Conservation (phyloP, 768 basidiomycete genomes). For the Tylopilus sp. region DNA sequence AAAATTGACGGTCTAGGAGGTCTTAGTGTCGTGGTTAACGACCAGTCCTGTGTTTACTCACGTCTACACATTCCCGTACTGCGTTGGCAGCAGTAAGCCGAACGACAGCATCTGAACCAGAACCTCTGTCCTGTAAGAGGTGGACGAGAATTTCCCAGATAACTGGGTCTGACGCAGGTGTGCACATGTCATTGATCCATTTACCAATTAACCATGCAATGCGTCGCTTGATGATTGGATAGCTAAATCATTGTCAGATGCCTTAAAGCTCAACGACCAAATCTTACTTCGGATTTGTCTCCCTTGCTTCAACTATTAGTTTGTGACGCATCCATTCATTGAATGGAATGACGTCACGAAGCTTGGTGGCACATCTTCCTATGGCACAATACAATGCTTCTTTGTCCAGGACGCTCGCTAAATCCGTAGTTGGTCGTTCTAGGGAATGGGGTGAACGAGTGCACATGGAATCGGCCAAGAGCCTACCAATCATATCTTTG, state of each 20-base stretch:
- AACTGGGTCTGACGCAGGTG: conserved; percentile 53
- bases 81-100: conserved; percentile 81
- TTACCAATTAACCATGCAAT: conserved; percentile 93
- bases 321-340: conserved; percentile 64
- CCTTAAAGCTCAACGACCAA: background rate
- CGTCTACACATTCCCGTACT: conserved; percentile 80
- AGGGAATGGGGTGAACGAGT: background rate
- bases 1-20: conserved; percentile 58
- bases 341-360: conserved; percentile 66
- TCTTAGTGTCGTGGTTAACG: conserved; percentile 6
- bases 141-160: conserved; percentile 83
- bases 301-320: conserved; percentile 56
- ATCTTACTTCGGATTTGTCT: conserved; percentile 55
- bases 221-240: conserved; percentile 89
- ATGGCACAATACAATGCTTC: conserved; percentile 88
- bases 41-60: conserved; percentile 39
- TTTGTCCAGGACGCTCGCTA: conserved; percentile 66
- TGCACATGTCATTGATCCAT: conserved; percentile 73
- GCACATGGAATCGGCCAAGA: background rate
- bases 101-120: conserved; percentile 79
- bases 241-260: conserved; percentile 43
- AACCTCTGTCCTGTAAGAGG: conserved; percentile 64
- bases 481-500: conserved; percentile 55
- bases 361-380: conserved; percentile 69
- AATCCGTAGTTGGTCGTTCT: conserved; percentile 49